These are phyloP conservation scores for Phaeolepiota aurea DNA, from an alignment of 768 basidiomycete genomes.

Conservation along the genomic window DNA sequence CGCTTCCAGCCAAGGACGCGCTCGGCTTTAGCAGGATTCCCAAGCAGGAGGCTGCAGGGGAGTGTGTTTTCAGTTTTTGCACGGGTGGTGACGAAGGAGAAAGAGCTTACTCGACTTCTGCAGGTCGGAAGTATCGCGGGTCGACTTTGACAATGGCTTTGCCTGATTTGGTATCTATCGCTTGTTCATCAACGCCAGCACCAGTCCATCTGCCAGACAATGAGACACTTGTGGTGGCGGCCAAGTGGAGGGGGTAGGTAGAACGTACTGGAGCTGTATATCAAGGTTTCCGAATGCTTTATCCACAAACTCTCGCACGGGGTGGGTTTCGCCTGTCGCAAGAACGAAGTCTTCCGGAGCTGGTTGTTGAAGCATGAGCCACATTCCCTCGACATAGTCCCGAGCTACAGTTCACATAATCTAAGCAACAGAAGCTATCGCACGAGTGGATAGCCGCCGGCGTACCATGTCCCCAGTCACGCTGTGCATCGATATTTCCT, in stretches of 20 bases:
- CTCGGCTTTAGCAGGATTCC: constrained; percentile 89
- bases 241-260: constrained; percentile 3
- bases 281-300: constrained; percentile 71
- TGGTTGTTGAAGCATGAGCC: constrained; percentile 90
- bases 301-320: constrained; percentile 88
- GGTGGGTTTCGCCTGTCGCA: constrained; percentile 93
- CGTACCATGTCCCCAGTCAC: constrained; percentile 96
- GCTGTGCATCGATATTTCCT: constrained; percentile 89
- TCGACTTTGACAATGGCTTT: constrained; percentile 80
- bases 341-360: constrained; percentile 85
- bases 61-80: too few relatives aligned
- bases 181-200: constrained; percentile 70
- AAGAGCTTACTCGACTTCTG: constrained; percentile 81
- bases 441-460: too few relatives aligned
- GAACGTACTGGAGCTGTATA: constrained; percentile 52
- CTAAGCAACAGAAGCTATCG: too few relatives aligned
- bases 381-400: constrained; percentile 97
- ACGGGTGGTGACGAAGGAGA: constrained; percentile 1
- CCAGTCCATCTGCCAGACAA: constrained; percentile 63
- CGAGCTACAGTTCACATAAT: too few relatives aligned
- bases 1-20: constrained; percentile 86
- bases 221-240: neutral
- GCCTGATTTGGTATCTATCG: constrained; percentile 59
- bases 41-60: constrained; percentile 60
- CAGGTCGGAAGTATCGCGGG: constrained; percentile 86